A percentile compares a stretch with the other conserved stretches of the same genome.
phyloP scores from a whole-genome alignment of 495 filamentous ascomycete species.

The Tuber borchii region DNA sequence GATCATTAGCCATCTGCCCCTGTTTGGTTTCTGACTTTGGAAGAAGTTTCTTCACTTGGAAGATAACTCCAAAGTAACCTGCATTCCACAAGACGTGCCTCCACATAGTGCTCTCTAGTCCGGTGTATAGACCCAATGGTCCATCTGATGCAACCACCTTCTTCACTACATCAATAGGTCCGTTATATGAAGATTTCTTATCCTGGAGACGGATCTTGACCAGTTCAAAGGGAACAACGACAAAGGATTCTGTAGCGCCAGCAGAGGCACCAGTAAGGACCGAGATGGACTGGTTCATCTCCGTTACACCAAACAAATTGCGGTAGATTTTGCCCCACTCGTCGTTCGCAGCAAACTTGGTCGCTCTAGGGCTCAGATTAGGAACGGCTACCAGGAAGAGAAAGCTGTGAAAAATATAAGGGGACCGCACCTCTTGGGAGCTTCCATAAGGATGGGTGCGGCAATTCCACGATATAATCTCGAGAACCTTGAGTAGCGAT shows the following conservation, averaged over 20 bases:
- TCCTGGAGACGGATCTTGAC: constrained; percentile 97
- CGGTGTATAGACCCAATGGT: constrained; percentile 84
- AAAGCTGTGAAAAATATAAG: neutral
- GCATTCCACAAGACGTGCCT: constrained; percentile 95
- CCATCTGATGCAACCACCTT: constrained; percentile 84
- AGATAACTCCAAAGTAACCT: constrained; percentile 97
- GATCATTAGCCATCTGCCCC: constrained; percentile 73
- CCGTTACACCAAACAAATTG: constrained; percentile 66
- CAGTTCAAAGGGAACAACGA: constrained; percentile 89
- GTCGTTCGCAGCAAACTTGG: constrained; percentile 98
- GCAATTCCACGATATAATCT: constrained; percentile 91
- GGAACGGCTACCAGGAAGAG: neutral
- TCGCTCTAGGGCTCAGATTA: constrained; percentile 54
- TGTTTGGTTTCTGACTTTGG: constrained; percentile 72
- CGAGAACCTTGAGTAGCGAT: constrained; percentile 55
- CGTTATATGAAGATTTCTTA: constrained; percentile 88
- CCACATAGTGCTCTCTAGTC: constrained; percentile 93
- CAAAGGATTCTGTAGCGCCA: constrained; percentile 91
- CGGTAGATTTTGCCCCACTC: constrained; percentile 93
- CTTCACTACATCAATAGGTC: constrained; percentile 79
- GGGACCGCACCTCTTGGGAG: constrained; percentile 64
- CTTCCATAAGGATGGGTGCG: constrained; percentile 96
- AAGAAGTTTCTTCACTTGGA: constrained; percentile 79
- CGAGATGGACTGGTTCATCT: constrained; percentile 86
- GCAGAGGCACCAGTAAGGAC: constrained; percentile 88